Base-by-base conservation (phyloP, 176 grass and related monocot genomes). In the Juncus inflexus region DNA sequence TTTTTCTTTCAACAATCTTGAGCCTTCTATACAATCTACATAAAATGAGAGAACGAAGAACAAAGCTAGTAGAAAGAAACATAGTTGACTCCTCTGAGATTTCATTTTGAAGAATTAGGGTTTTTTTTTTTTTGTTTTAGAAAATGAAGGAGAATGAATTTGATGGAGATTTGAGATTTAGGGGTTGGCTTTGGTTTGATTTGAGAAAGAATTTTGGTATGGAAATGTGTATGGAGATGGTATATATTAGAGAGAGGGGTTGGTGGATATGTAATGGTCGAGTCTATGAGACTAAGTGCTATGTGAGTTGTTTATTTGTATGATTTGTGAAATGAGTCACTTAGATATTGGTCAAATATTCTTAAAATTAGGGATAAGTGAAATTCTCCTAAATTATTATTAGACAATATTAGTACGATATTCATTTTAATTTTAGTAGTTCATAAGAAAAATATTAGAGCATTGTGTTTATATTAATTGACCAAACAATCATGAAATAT, bases 41-140 rank as follows among this genome's bases (percentile, higher is more conserved):
- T 62, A 82, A 10, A 43, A 55, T 52, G 76, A 90, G 3, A 90
- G 49, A 4, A 90, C 73, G 68, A 90, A 11, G 61, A 90, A 3
- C 63, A 62, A 41, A 59, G 38, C 55, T 47, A 71, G 39, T 11
- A 71, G 40, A 6, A 60, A 7, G 12, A 71, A 42, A 55, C n/a
- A 59, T 41, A 71, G 43, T 43, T 71, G 55, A 36, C 9, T n/a
- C 40, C 68, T 71, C 58, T 60, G 68, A 12, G 68, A 58, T 52
- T 71, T 37, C 68, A 71, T 71, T 71, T 47, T 47, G 8, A n/a
- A 15, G 12, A 15, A 38, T 63, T 63, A 55, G 12, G 11, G 42
- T 66, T 9, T 47, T 4, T 66, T 9, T 47, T 4, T 41, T 50
- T 67, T 43, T 58, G 65, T 68, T 12, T 59, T 42, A 14, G 3